A percentile compares a stretch with the other conserved stretches of the same genome.
These are phyloP conservation scores for Stenocarpella maydis DNA, from an alignment of 2,329 filamentous ascomycete species.

Conservation along the genomic window DNA sequence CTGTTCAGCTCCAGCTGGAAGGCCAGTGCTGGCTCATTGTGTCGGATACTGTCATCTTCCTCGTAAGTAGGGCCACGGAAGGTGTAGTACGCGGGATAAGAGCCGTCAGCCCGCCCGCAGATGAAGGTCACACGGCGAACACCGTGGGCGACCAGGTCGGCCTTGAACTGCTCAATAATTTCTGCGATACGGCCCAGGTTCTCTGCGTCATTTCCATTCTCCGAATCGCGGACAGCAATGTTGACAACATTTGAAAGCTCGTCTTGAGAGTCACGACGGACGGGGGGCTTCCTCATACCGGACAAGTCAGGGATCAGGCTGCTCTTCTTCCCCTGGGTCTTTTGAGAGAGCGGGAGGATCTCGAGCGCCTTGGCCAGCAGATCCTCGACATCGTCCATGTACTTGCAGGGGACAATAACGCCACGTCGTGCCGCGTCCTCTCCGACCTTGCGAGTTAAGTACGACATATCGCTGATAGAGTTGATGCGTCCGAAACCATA, in stretches of 20 bases:
- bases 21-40: slow-evolving; percentile 93
- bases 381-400: slow-evolving; percentile 94
- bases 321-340: slow-evolving; percentile 62
- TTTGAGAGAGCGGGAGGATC: slow-evolving; percentile 68
- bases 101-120: slow-evolving; percentile 91
- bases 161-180: slow-evolving; percentile 81
- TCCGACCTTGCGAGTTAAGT: slow-evolving; percentile 76
- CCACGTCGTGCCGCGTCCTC: slow-evolving; percentile 87
- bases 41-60: slow-evolving; percentile 95
- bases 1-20: slow-evolving; percentile 98
- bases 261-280: slow-evolving; percentile 67
- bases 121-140: slow-evolving; percentile 96
- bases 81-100: slow-evolving; percentile 96
- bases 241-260: slow-evolving; percentile 94
- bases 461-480: slow-evolving; percentile 97
- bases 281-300: slow-evolving; percentile 71
- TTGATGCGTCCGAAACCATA: slow-evolving; percentile 80
- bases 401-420: slow-evolving; percentile 92
- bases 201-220: slow-evolving; percentile 83
- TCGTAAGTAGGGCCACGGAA: slow-evolving; percentile 92
- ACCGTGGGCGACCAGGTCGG: slow-evolving; percentile 80
- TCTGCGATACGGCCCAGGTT: slow-evolving; percentile 77
- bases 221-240: slow-evolving; percentile 87
- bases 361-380: slow-evolving; percentile 85
- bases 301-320: slow-evolving; percentile 74